phyloP scores from a whole-genome alignment of 148 eudicot genomes.

The Fagopyrum esculentum region DNA sequence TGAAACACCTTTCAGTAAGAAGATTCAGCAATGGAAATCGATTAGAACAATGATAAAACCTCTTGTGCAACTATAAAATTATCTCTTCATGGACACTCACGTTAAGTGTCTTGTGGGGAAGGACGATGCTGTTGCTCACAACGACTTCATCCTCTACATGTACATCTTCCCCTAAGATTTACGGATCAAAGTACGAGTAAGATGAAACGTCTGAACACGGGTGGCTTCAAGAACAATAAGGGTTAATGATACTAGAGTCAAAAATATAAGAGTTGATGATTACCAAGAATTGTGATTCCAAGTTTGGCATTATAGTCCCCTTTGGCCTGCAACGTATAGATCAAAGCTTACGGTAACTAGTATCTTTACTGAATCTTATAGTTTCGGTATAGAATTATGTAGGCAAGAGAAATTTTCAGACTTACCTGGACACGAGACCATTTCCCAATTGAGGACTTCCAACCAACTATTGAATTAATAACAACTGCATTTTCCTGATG shows the following conservation, averaged over 20 bases:
- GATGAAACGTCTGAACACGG: not conserved
- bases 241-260: not conserved
- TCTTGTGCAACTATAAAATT: conserved; percentile 28
- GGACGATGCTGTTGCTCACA: conserved; percentile 58
- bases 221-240: not conserved
- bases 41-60: not conserved
- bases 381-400: not conserved
- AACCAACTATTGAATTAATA: conserved; percentile 54
- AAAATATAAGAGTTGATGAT: not conserved
- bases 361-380: not conserved
- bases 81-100: conserved; percentile 77
- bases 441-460: conserved; percentile 63
- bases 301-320: conserved; percentile 70
- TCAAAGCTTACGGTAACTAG: not conserved
- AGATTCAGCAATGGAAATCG: not conserved
- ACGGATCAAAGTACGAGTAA: not conserved
- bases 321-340: conserved; percentile 35
- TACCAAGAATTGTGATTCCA: conserved; percentile 73
- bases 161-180: conserved; percentile 51
- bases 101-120: conserved; percentile 79
- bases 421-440: conserved; percentile 70
- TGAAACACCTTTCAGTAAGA: not conserved
- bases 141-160: conserved; percentile 70
- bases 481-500: conserved; percentile 69
- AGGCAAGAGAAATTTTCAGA: not conserved